A percentile compares a stretch with the other conserved stretches of the same genome.
Evolutionary conservation across 2,329 filamentous ascomycete genomes (phyloP).

Genomic region (Drechslera avenae): DNA sequence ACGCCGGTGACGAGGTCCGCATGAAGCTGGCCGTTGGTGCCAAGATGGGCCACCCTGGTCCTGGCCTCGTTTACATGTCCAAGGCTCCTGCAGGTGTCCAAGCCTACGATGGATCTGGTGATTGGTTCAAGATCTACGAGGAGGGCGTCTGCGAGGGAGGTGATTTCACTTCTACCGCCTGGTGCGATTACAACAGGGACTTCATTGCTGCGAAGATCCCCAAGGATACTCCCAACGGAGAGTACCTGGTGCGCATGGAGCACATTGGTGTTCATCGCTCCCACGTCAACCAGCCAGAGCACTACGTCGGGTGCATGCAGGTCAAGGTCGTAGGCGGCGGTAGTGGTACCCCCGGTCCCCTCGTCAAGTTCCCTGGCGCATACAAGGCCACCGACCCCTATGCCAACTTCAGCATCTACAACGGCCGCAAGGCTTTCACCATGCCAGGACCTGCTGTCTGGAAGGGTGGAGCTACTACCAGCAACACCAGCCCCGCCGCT

Average conservation of each 20-base stretch:
- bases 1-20: conserved; percentile 28
- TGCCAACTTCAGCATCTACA: conserved; percentile 37
- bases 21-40: conserved; percentile 29
- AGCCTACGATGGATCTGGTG: conserved; percentile 29
- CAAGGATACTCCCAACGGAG: conserved; percentile 46
- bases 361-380: conserved; percentile 43
- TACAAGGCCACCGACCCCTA: conserved; percentile 31
- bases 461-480: conserved; percentile 14
- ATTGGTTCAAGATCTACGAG: conserved; percentile 42
- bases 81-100: conserved; percentile 29
- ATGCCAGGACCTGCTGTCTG: conserved; percentile 23
- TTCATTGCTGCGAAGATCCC: conserved; percentile 45
- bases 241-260: conserved; percentile 53
- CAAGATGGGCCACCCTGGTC: conserved; percentile 32
- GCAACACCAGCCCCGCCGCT: conserved; percentile 8
- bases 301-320: conserved; percentile 52
- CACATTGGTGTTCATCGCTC: conserved; percentile 48
- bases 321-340: conserved; percentile 48
- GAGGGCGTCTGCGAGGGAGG: conserved; percentile 26
- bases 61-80: conserved; percentile 36
- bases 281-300: conserved; percentile 45
- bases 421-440: conserved; percentile 24
- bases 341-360: conserved; percentile 40
- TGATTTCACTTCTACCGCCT: conserved; percentile 25
- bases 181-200: conserved; percentile 33